Evolutionary conservation across 805 yeast genomes (phyloP).

Genomic region (Wickerhamomyces chambardii): DNA sequence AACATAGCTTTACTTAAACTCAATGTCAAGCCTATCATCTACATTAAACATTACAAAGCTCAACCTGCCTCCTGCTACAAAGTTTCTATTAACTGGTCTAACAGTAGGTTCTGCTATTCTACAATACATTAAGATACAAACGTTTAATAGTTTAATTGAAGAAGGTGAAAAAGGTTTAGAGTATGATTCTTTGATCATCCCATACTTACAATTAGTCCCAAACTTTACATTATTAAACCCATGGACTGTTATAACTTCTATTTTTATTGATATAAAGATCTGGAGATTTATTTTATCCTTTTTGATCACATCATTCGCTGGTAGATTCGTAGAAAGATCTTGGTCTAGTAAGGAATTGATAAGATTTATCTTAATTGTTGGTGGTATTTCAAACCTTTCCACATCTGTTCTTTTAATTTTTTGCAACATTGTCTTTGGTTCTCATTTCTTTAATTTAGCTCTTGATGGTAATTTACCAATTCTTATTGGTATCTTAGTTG

Average conservation of each 20-base stretch:
- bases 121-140: conserved; percentile 29
- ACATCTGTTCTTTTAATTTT: conserved; percentile 18
- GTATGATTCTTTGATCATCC: conserved; percentile 39
- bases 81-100: conserved; percentile 30
- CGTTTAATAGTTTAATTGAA: conserved; percentile 18
- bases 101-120: conserved; percentile 30
- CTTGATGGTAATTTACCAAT: conserved; percentile 46
- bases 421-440: conserved; percentile 14
- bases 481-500: conserved; percentile 50
- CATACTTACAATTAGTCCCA: conserved; percentile 59
- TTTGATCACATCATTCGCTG: conserved; percentile 44
- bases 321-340: conserved; percentile 53
- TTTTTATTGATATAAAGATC: conserved; percentile 52
- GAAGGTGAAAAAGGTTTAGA: conserved; percentile 15
- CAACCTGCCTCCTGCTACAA: conserved; percentile 38
- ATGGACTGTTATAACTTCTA: conserved; percentile 54
- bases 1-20: conserved; percentile 13
- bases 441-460: conserved; percentile 27
- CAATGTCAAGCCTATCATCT: conserved; percentile 13
- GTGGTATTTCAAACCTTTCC: conserved; percentile 44
- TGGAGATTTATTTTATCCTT: conserved; percentile 37
- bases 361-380: conserved; percentile 36
- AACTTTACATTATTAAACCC: conserved; percentile 44
- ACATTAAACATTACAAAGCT: conserved; percentile 11
- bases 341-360: conserved; percentile 53